Percentiles rank a stretch among this genome's conserved stretches.
Conservation (phyloP, 306 rosid genomes). For the Castanea crenata region DNA sequence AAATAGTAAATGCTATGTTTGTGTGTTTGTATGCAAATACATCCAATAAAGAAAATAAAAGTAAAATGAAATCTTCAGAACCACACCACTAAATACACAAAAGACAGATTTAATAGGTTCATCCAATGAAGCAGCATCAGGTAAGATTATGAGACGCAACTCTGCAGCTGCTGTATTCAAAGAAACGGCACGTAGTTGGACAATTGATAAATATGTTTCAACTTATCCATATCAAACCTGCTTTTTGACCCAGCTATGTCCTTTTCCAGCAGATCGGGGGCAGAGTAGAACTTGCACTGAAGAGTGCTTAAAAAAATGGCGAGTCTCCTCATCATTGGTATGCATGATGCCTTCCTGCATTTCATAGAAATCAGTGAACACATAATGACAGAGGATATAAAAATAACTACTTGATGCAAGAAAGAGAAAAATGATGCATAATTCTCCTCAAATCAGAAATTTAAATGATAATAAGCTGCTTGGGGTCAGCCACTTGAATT, state of each 20-base stretch:
- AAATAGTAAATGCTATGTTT: no score
- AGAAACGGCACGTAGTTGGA: slow-evolving; percentile 1
- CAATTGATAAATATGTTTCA: background rate
- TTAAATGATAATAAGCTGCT: no score
- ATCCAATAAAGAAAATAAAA: background rate
- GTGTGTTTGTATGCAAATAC: no score
- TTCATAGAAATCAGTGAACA: background rate
- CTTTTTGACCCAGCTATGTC: slow-evolving; percentile 63
- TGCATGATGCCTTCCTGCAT: slow-evolving; percentile 69
- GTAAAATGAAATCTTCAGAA: no score
- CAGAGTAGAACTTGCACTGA: slow-evolving; percentile 79
- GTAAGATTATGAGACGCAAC: background rate
- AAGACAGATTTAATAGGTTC: no score
- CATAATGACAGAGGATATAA: background rate
- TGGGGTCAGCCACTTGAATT: background rate
- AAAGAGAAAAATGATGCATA: background rate
- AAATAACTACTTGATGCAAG: background rate
- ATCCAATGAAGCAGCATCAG: no score
- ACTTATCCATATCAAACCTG: slow-evolving; percentile 38
- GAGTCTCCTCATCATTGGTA: slow-evolving; percentile 77
- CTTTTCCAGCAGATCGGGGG: slow-evolving; percentile 73
- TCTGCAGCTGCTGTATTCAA: background rate
- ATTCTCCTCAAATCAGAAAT: background rate
- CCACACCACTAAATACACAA: no score
- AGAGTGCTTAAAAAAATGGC: slow-evolving; percentile 78